Base-by-base conservation (phyloP, 768 basidiomycete genomes). In the Favolaschia claudopus region DNA sequence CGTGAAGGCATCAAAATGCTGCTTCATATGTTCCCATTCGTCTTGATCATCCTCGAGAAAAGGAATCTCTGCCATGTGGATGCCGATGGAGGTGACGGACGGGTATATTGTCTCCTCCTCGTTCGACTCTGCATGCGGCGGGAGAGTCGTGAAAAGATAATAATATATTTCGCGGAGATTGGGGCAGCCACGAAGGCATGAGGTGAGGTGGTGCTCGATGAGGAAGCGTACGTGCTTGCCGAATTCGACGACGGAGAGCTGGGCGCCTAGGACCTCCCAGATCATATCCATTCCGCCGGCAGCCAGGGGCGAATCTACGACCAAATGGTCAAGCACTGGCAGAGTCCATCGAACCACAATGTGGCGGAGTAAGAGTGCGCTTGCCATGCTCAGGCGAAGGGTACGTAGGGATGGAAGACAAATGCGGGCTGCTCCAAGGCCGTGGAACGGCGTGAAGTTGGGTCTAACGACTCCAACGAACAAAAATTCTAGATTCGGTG, bases 401-500 rank as follows among this genome's bases (percentile, higher is more conserved):
- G 84, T 88, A 28, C 78, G 76, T 54, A 91, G 73, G 7, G 67
- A 65, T 3, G 80, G 77, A 32, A 89, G 76, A 20, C 65, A 67
- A 32, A 86, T 60, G 3, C 67, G 68, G 20, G 55, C 60, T 2
- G 58, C 58, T 32, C 71, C 63, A 34, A 68, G 66, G 15, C 66
- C 56, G 43, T 55, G 32, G 68, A 64, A 60, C 60, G 64, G 63
- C 63, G 65, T 46, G 33, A 43, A 55, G 27, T 69, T 57, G 37
- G 74, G 77, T 61, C 71, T 59, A 68, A 75, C 64, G 59, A 86
- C 86, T 22, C 83, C 84, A 20, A 89, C 69, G 58, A 83, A 76
- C 48, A 90, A 83, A 64, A 84, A 89, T 45, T 79, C 76, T 44
- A 90, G 67, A 56, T 82, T 84, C 7, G 89, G 86, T 4, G 87